Evolutionary conservation across 139 green algal genomes (phyloP).

Genomic region (Pleodorina starrii): DNA sequence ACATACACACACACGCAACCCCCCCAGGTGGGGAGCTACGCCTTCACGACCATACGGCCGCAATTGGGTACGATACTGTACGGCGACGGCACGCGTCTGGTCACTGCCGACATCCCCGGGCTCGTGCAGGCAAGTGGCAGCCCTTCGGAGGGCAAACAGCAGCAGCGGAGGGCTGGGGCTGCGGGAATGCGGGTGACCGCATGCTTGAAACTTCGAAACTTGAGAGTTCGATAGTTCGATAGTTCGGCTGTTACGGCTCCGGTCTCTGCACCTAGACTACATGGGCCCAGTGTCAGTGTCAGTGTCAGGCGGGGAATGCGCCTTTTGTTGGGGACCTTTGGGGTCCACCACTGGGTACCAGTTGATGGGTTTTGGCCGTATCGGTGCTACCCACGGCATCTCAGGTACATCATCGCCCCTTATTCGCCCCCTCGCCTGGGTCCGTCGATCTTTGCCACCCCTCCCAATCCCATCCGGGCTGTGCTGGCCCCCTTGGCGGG

Average conservation of each 20-base stretch:
- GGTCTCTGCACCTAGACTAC: too few relatives aligned
- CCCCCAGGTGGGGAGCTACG: constrained; percentile 76
- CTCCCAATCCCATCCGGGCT: too few relatives aligned
- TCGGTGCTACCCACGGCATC: not conserved
- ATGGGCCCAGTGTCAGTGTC: not conserved
- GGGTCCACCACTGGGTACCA: not conserved
- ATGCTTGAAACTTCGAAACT: too few relatives aligned
- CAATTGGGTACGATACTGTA: constrained; percentile 79
- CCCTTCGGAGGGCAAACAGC: not conserved
- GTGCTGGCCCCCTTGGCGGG: too few relatives aligned
- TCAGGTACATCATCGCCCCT: too few relatives aligned
- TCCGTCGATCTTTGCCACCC: too few relatives aligned
- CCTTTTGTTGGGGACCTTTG: not conserved
- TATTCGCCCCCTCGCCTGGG: too few relatives aligned
- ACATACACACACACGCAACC: not conserved
- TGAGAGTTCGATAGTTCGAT: not conserved
- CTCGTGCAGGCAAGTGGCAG: constrained; percentile 55
- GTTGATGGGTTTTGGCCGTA: not conserved
- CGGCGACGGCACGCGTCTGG: constrained; percentile 32
- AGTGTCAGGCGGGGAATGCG: not conserved
- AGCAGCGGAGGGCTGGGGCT: not conserved
- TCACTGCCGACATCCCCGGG: constrained; percentile 82
- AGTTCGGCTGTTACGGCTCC: not conserved
- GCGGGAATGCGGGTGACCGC: too few relatives aligned
- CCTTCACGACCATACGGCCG: constrained; percentile 88